These are phyloP conservation scores for Torulaspora microellipsoides DNA, from an alignment of 805 yeast species.

Conservation along the genomic window DNA sequence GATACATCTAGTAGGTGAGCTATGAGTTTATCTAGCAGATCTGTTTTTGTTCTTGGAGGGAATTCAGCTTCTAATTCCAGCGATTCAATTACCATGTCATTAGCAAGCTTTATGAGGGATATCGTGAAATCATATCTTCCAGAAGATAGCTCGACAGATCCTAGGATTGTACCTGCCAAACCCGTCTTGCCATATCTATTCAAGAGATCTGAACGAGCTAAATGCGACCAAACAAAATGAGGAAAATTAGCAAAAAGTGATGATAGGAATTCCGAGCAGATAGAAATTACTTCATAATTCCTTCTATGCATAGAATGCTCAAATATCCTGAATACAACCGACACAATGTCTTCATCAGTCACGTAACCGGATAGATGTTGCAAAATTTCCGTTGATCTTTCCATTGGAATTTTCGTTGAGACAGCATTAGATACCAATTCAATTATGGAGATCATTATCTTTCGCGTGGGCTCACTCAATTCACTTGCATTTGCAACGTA, in stretches of 20 bases:
- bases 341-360: slow-evolving; percentile 56
- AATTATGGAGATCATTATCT: slow-evolving; percentile 45
- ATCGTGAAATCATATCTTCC: slow-evolving; percentile 66
- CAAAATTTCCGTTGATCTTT: slow-evolving; percentile 39
- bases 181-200: slow-evolving; percentile 64
- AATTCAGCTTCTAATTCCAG: slow-evolving; percentile 38
- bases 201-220: slow-evolving; percentile 61
- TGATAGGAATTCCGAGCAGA: slow-evolving; percentile 47
- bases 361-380: slow-evolving; percentile 39
- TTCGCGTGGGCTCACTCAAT: slow-evolving; percentile 32
- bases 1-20: slow-evolving; percentile 60
- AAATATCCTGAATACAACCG: slow-evolving; percentile 58
- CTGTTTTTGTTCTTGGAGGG: slow-evolving; percentile 43
- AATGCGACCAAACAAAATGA: slow-evolving; percentile 72
- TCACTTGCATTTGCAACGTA: slow-evolving; percentile 33
- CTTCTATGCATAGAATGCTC: slow-evolving; percentile 63
- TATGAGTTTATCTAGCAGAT: slow-evolving; percentile 51
- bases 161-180: slow-evolving; percentile 53
- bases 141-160: slow-evolving; percentile 64
- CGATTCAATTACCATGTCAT: slow-evolving; percentile 49
- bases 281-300: slow-evolving; percentile 42
- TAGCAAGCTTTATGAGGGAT: slow-evolving; percentile 51
- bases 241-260: slow-evolving; percentile 48
- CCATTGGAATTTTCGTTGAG: slow-evolving; percentile 34
- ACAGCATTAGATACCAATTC: slow-evolving; percentile 48